Conservation (phyloP, 1,284 basidiomycete genomes). For the Boletus smithii region DNA sequence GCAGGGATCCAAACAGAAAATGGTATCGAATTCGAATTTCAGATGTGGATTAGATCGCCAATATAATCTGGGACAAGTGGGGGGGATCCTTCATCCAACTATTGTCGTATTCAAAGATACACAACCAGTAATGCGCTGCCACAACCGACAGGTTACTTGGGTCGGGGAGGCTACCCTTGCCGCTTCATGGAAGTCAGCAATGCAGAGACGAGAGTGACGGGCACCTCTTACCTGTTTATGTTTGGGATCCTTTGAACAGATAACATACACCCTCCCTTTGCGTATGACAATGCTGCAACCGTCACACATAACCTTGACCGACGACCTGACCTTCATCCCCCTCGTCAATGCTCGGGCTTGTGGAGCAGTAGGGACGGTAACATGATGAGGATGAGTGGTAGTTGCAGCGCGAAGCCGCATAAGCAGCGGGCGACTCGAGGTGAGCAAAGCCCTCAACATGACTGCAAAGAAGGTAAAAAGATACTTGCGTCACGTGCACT, state of each 20-base stretch:
- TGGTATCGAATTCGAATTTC: constrained; percentile 80
- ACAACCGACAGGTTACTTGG: too few relatives aligned
- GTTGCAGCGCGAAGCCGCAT: constrained; percentile 47
- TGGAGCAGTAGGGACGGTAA: constrained; percentile 16
- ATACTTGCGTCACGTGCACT: constrained; percentile 12
- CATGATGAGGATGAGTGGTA: constrained; percentile 33
- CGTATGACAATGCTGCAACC: constrained; percentile 83
- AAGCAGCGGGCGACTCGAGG: constrained; percentile 57
- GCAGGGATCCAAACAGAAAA: constrained; percentile 77
- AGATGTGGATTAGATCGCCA: constrained; percentile 73
- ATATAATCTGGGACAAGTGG: not conserved
- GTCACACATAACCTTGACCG: constrained; percentile 91
- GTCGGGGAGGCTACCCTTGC: constrained; percentile 45
- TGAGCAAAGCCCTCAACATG: constrained; percentile 67
- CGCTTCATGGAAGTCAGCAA: constrained; percentile 42
- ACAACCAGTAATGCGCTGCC: too few relatives aligned
- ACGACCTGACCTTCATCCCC: constrained; percentile 96
- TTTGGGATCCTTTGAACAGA: constrained; percentile 93
- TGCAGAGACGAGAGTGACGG: constrained; percentile 1
- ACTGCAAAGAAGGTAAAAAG: not conserved
- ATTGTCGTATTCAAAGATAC: too few relatives aligned
- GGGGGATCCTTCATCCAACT: constrained; percentile 1
- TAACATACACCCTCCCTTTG: constrained; percentile 90
- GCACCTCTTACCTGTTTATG: constrained; percentile 88
- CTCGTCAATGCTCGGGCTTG: constrained; percentile 45